These are phyloP conservation scores for Aspergillus taichungensis DNA, from an alignment of 495 filamentous ascomycete genomes.

Conservation along the genomic window DNA sequence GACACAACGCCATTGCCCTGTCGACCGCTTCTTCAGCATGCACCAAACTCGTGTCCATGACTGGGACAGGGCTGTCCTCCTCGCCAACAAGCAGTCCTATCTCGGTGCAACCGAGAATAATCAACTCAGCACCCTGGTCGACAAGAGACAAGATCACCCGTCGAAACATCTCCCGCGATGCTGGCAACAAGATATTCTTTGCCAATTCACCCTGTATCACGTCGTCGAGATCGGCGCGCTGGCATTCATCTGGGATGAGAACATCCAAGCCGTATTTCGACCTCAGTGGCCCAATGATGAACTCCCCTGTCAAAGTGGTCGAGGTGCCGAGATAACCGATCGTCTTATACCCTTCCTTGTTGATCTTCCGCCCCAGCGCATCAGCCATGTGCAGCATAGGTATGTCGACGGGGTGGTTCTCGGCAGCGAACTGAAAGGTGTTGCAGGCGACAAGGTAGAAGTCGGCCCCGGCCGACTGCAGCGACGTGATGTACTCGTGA, in stretches of 20 bases:
- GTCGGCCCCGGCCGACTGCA: constrained; percentile 9
- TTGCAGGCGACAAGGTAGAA: constrained; percentile 12
- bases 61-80: constrained; percentile 6
- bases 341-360: constrained; percentile 2
- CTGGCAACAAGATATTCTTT: constrained; percentile 4
- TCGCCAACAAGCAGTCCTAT: constrained; percentile 8
- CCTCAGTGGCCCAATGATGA: no score
- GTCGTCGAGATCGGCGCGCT: neutral
- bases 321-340: constrained; percentile 9
- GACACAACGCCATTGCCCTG: neutral
- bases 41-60: constrained; percentile 11
- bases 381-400: constrained; percentile 15
- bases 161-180: constrained; percentile 2
- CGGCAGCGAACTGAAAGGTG: constrained; percentile 6
- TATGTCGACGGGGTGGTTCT: constrained; percentile 1
- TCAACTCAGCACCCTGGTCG: constrained; percentile 3
- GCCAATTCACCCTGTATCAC: neutral
- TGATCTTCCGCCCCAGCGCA: constrained; percentile 3
- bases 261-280: neutral
- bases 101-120: constrained; percentile 17
- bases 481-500: neutral
- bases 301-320: constrained; percentile 3
- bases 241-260: neutral
- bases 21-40: constrained; percentile 14
- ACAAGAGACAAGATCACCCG: constrained; percentile 4